Conservation (phyloP, 2,329 filamentous ascomycete species). For the Hypocrella siamensis region DNA sequence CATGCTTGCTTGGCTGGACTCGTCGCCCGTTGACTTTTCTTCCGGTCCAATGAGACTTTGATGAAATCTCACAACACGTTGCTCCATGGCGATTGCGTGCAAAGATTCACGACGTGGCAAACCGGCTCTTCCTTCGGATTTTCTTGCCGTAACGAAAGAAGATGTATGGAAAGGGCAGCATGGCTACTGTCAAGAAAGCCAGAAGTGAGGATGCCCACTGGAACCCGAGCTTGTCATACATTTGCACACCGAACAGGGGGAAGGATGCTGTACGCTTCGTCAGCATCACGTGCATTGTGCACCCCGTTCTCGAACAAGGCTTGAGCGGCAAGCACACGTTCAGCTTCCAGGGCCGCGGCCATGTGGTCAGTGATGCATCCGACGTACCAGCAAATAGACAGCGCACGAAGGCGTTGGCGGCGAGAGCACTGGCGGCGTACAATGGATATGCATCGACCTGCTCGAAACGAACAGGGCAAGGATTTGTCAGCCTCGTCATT, state of each 20-base stretch:
- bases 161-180: slow-evolving; percentile 49
- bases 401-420: slow-evolving; percentile 68
- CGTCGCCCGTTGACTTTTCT: too few species aligned
- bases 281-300: background rate
- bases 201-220: slow-evolving; percentile 53
- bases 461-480: background rate
- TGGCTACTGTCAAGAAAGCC: slow-evolving; percentile 42
- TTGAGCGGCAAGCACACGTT: too few species aligned
- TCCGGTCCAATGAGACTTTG: too few species aligned
- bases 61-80: background rate
- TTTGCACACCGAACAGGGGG: slow-evolving; percentile 57
- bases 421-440: slow-evolving; percentile 63
- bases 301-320: too few species aligned
- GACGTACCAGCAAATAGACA: slow-evolving; percentile 54
- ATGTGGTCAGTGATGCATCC: background rate
- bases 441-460: slow-evolving; percentile 60
- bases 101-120: slow-evolving; percentile 20
- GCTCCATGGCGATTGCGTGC: background rate
- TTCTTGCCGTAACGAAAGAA: slow-evolving; percentile 46
- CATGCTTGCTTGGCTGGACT: too few species aligned
- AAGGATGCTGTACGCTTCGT: slow-evolving; percentile 43
- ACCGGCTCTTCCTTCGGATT: slow-evolving; percentile 38
- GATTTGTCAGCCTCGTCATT: too few species aligned
- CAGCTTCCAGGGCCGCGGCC: background rate
- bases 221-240: slow-evolving; percentile 55